phyloP scores from a whole-genome alignment of 2,329 filamentous ascomycete genomes.

The Fusarium tricinctum region DNA sequence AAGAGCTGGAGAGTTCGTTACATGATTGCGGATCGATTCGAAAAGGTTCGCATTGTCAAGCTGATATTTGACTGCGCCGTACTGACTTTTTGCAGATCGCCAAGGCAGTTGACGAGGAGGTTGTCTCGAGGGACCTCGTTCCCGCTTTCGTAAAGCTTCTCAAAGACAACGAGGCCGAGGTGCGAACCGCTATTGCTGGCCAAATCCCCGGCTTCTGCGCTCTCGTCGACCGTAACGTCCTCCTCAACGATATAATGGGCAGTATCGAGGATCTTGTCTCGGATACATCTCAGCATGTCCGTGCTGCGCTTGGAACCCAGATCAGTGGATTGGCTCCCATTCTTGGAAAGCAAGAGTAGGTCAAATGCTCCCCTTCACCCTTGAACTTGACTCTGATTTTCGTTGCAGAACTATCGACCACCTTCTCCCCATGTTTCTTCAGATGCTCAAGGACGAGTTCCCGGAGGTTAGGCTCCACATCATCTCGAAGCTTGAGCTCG shows the following conservation, averaged over 20 bases:
- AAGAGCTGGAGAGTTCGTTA: slow-evolving; percentile 99
- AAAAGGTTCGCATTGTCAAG: slow-evolving; percentile 73
- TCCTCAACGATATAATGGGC: slow-evolving; percentile 96
- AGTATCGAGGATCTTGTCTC: slow-evolving; percentile 96
- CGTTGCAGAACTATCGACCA: slow-evolving; percentile 88
- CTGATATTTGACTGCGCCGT: slow-evolving; percentile 51
- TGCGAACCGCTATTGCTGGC: slow-evolving; percentile 94
- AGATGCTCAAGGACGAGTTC: slow-evolving; percentile 99
- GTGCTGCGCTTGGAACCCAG: slow-evolving; percentile 93
- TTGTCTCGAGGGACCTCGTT: slow-evolving; percentile 92
- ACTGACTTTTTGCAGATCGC: slow-evolving; percentile 76
- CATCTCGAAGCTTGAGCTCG: slow-evolving; percentile 98
- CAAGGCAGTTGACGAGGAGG: slow-evolving; percentile 97
- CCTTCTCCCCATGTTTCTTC: slow-evolving; percentile 96
- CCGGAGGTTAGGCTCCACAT: slow-evolving; percentile 98
- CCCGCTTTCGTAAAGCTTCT: slow-evolving; percentile 97
- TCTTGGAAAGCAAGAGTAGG: slow-evolving; percentile 96
- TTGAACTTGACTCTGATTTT: slow-evolving; percentile 2
- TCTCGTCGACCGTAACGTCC: slow-evolving; percentile 86
- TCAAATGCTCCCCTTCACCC: slow-evolving; percentile 26
- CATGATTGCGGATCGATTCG: slow-evolving; percentile 98
- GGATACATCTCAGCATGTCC: slow-evolving; percentile 96
- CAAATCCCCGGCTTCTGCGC: slow-evolving; percentile 98
- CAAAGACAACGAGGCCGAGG: slow-evolving; percentile 98
- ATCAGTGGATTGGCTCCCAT: slow-evolving; percentile 98